Conservation (phyloP, 202 grass and related monocot genomes). For the Elaeis oleifera region DNA sequence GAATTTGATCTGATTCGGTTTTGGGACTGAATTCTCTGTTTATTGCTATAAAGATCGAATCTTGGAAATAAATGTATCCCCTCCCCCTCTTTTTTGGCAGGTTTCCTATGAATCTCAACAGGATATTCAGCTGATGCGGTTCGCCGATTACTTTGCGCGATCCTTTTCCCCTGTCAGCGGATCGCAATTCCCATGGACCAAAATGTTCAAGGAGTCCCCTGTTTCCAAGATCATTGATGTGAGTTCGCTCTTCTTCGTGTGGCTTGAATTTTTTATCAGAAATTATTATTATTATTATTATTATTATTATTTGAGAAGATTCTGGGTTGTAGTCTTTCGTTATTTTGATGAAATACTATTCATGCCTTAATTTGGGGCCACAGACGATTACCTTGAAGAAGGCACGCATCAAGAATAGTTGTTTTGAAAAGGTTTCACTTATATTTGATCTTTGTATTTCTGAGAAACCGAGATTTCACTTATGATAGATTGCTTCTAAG, state of each 20-base stretch:
- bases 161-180: constrained; percentile 54
- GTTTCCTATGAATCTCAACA: constrained; percentile 74
- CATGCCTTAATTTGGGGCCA: too few species aligned
- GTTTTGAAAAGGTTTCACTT: too few species aligned
- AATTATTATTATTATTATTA: too few species aligned
- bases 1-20: constrained; percentile 30
- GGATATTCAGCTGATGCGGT: constrained; percentile 95
- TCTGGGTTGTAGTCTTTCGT: too few species aligned
- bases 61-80: constrained; percentile 1
- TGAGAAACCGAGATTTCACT: too few species aligned
- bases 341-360: too few species aligned
- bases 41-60: background rate
- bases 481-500: too few species aligned
- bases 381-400: too few species aligned
- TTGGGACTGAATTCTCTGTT: background rate
- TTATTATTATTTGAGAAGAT: too few species aligned
- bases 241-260: constrained; percentile 24
- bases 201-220: constrained; percentile 88
- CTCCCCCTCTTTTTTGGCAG: constrained; percentile 26
- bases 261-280: background rate
- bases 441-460: too few species aligned
- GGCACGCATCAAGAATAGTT: too few species aligned
- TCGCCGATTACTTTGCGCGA: constrained; percentile 87
- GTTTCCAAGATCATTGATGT: constrained; percentile 80
- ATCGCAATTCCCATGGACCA: constrained; percentile 74